Percentiles rank a stretch among this genome's conserved stretches.
These are phyloP conservation scores for Colletotrichum euphorbiae DNA, from an alignment of 2,329 filamentous ascomycete genomes.

Conservation along the genomic window DNA sequence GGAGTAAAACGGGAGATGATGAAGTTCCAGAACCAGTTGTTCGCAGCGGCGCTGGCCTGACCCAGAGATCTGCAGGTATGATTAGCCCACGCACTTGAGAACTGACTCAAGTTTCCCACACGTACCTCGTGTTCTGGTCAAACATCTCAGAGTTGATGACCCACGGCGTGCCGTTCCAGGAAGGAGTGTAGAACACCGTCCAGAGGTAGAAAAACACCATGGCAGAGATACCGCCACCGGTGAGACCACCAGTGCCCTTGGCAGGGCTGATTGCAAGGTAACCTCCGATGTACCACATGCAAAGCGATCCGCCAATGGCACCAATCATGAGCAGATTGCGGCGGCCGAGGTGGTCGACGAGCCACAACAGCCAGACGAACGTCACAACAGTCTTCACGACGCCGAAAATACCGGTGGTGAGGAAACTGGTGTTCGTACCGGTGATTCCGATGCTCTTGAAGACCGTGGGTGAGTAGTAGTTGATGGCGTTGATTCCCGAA, in stretches of 20 bases:
- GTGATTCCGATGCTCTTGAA: conserved; percentile 67
- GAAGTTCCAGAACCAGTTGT: conserved; percentile 81
- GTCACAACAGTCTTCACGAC: conserved; percentile 79
- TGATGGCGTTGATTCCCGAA: conserved; percentile 78
- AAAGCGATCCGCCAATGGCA: conserved; percentile 64
- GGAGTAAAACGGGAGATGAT: conserved; percentile 75
- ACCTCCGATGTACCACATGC: conserved; percentile 70
- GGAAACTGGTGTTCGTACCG: conserved; percentile 57
- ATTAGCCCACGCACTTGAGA: background rate
- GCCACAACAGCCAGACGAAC: conserved; percentile 74
- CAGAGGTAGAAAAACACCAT: conserved; percentile 81
- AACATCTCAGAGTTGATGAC: conserved; percentile 83
- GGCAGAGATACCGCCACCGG: conserved; percentile 64
- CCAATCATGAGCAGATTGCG: conserved; percentile 74
- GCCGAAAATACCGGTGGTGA: conserved; percentile 81
- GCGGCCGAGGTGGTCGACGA: conserved; percentile 70
- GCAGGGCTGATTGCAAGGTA: conserved; percentile 61
- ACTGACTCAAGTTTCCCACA: background rate
- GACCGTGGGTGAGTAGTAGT: conserved; percentile 78
- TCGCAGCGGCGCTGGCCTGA: conserved; percentile 77
- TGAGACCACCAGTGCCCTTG: conserved; percentile 49
- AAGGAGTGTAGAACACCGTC: conserved; percentile 76
- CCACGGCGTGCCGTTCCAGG: conserved; percentile 82
- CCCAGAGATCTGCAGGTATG: conserved; percentile 62
- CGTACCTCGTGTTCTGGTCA: conserved; percentile 63